These are phyloP conservation scores for Trichosporon asahii DNA, from an alignment of 1,284 basidiomycete species.

Conservation along the genomic window DNA sequence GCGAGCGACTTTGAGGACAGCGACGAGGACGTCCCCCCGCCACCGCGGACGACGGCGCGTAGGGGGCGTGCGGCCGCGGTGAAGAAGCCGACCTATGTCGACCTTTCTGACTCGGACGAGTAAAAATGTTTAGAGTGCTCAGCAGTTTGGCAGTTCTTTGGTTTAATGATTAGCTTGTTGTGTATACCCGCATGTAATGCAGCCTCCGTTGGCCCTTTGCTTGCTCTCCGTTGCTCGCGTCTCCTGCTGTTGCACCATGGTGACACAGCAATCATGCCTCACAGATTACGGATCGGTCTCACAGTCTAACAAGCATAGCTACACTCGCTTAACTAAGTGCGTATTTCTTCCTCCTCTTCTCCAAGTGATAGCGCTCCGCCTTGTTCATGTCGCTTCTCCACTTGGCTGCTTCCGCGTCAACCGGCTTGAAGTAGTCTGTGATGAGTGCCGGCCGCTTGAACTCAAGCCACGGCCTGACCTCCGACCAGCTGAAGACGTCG, in stretches of 20 bases:
- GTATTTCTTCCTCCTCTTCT: no score
- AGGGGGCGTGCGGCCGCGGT: constrained; percentile 18
- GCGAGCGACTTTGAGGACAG: constrained; percentile 25
- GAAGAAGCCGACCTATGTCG: constrained; percentile 26
- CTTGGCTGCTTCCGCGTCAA: background rate
- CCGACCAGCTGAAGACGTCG: background rate
- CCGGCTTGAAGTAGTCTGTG: background rate
- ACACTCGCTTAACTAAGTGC: no score
- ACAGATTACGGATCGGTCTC: no score
- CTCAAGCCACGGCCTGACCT: background rate
- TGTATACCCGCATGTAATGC: constrained; percentile 5
- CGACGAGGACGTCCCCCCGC: constrained; percentile 5
- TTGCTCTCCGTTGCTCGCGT: no score
- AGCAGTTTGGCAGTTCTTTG: background rate
- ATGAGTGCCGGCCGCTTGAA: background rate
- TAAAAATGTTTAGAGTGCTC: background rate
- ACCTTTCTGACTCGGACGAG: constrained; percentile 24
- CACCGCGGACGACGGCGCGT: constrained; percentile 11
- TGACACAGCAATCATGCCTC: no score
- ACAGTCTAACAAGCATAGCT: no score
- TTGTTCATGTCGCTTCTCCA: background rate
- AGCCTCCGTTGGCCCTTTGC: background rate
- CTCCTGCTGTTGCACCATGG: background rate
- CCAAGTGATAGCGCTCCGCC: no score
- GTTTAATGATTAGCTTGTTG: background rate